These are phyloP conservation scores for Herpetospermum pedunculosum DNA, from an alignment of 306 rosid species.

Conservation along the genomic window DNA sequence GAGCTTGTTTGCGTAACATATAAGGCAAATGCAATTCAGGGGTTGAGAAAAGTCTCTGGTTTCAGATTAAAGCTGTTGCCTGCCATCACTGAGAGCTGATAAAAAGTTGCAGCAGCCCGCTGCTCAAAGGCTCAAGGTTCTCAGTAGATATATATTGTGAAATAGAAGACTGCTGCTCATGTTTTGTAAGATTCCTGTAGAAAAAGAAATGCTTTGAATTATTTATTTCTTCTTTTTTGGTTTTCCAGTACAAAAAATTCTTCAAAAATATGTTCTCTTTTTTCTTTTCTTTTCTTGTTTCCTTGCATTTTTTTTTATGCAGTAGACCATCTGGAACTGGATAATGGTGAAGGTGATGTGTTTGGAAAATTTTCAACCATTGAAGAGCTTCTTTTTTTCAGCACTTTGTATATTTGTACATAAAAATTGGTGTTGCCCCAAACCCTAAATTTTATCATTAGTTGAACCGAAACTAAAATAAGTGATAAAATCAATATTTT, in stretches of 20 bases:
- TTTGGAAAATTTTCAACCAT: not conserved
- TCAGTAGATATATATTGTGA: not conserved
- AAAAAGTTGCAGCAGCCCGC: conserved; percentile 5
- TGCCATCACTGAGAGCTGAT: not conserved
- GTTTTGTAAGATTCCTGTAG: not conserved
- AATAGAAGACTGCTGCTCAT: not conserved
- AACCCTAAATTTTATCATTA: too few species aligned
- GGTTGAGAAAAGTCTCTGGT: not conserved
- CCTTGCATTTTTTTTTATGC: not conserved
- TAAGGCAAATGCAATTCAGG: not conserved
- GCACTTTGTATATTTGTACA: not conserved
- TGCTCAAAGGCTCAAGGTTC: conserved; percentile 7
- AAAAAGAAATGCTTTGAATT: not conserved
- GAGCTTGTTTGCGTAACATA: not conserved
- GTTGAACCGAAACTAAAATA: too few species aligned
- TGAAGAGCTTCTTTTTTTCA: not conserved
- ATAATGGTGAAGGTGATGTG: not conserved
- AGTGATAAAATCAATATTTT: too few species aligned
- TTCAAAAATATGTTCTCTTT: not conserved
- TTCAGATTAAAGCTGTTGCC: not conserved
- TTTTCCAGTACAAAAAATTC: not conserved
- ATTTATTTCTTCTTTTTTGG: not conserved
- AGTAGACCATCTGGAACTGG: conserved; percentile 1
- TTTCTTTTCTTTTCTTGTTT: not conserved
- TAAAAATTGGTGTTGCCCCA: too few species aligned